A percentile compares a stretch with the other conserved stretches of the same genome.
Evolutionary conservation across 148 eudicot genomes (phyloP).

Genomic region (Limonium bicolor): DNA sequence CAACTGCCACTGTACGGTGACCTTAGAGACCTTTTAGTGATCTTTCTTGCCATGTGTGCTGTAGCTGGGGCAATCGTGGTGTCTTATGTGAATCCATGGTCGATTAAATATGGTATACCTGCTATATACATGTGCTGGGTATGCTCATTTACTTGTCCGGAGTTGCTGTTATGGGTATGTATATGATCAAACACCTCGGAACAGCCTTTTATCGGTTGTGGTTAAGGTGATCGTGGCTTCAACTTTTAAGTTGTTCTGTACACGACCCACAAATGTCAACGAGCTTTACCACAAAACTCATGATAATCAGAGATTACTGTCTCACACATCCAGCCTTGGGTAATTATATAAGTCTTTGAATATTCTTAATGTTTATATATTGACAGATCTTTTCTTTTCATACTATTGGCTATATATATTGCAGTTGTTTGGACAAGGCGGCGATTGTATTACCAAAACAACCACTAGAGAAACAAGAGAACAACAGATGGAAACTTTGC

Average conservation of each 20-base stretch:
- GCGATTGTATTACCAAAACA: constrained; percentile 15
- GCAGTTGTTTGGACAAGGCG: constrained; percentile 39
- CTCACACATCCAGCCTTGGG: constrained; percentile 19
- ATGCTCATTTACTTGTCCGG: constrained; percentile 23
- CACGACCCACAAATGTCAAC: constrained; percentile 7
- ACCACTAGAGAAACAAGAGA: constrained; percentile 9
- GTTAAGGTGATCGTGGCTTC: constrained; percentile 30
- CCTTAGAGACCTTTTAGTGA: too few relatives aligned
- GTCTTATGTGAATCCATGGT: constrained; percentile 29
- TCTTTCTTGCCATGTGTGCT: too few relatives aligned
- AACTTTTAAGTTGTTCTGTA: constrained; percentile 12
- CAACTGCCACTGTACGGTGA: too few relatives aligned
- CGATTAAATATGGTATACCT: constrained; percentile 29
- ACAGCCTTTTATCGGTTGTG: constrained; percentile 26
- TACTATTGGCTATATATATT: too few relatives aligned
- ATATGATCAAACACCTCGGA: constrained; percentile 12
- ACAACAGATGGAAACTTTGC: constrained; percentile 24
- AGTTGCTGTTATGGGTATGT: constrained; percentile 10
- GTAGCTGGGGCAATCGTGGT: constrained; percentile 21
- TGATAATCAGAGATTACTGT: not conserved
- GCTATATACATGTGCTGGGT: constrained; percentile 18
- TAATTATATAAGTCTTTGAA: too few relatives aligned
- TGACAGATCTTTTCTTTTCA: too few relatives aligned
- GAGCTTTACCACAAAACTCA: constrained; percentile 8
- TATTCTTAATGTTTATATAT: too few relatives aligned